Base-by-base conservation (phyloP, 345 rosid genomes). In the Salix dunnii region DNA sequence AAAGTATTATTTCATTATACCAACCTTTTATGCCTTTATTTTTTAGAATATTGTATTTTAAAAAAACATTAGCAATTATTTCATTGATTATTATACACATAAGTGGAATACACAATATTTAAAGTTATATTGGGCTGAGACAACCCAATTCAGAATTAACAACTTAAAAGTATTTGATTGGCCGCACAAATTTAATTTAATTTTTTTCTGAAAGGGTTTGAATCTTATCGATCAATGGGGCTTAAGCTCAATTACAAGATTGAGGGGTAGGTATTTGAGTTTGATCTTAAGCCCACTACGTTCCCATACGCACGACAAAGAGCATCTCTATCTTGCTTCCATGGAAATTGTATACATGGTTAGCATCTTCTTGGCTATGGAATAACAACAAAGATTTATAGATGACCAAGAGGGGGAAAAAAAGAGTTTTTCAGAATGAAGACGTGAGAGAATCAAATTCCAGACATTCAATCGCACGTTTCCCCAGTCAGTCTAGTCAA, bases 401-500 rank as follows among this genome's bases (percentile, higher is more conserved):
- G 62, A 58, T 3, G 62, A 58, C n/a, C 7, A 33, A 33, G 25
- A 21, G 7, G 2, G 1, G 10, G 7, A 9, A 3, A 9, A n/a
- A 0, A 10, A 3, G 2, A 10, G 62, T 10, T 58, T 1, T 23
- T 58, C 23, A 3, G 28, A 58, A 23, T 9, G 62, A 25, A 36
- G 31, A 13, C 9, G 18, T 21, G n/a, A 12, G 36, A 58, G 43
- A 70, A 70, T 53, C 69, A 69, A 58, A 71, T 48, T 49, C 61
- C 38, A 68, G 71, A 63, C 60, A 76, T 74, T 85, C 84, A 79
- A 77, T 82, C 80, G 77, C 88, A 80, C 85, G 85, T 77, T 74
- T 71, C 75, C 80, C 73, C 23, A 66, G 40, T 48, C 62, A 71
- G 35, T 76, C 48, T 43, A 67, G 83, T 82, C 76, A 78, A 49